Evolutionary conservation across 768 basidiomycete genomes (phyloP).

Genomic region (Leccinellum rugosiceps): DNA sequence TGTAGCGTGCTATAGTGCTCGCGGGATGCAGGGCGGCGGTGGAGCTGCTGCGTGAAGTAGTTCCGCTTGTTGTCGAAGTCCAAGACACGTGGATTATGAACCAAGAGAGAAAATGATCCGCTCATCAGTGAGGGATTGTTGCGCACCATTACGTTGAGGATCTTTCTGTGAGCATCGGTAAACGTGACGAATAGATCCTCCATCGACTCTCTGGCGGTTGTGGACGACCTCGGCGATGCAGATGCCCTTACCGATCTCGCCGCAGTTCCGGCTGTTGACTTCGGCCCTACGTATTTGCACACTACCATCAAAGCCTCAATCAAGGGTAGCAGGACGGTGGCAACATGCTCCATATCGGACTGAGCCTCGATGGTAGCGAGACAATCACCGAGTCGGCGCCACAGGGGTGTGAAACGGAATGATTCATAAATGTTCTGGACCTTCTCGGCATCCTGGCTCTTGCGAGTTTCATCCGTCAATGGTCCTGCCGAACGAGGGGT

Average conservation of each 20-base stretch:
- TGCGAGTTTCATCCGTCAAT: constrained; percentile 35
- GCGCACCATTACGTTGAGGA: constrained; percentile 95
- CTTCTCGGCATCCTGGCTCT: constrained; percentile 65
- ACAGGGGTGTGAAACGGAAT: constrained; percentile 86
- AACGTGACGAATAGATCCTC: constrained; percentile 91
- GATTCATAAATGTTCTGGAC: constrained; percentile 87
- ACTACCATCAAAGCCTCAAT: constrained; percentile 99
- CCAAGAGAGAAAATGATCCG: constrained; percentile 94
- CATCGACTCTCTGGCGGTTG: constrained; percentile 71
- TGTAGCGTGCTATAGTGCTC: constrained; percentile 84
- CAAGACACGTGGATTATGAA: constrained; percentile 93
- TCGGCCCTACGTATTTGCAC: constrained; percentile 88
- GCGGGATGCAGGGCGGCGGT: constrained; percentile 72
- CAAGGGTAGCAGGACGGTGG: constrained; percentile 87
- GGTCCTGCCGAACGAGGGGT: constrained; percentile 52
- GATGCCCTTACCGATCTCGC: constrained; percentile 58
- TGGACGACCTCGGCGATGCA: constrained; percentile 65
- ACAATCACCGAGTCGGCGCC: constrained; percentile 89
- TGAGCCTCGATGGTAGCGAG: constrained; percentile 79
- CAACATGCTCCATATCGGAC: constrained; percentile 79
- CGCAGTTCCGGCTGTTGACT: constrained; percentile 42
- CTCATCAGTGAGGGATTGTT: constrained; percentile 98
- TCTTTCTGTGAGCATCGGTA: constrained; percentile 89
- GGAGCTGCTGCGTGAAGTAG: constrained; percentile 90
- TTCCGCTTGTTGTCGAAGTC: constrained; percentile 99